Conservation (phyloP, 768 basidiomycete genomes). For the Amanita inopinata region DNA sequence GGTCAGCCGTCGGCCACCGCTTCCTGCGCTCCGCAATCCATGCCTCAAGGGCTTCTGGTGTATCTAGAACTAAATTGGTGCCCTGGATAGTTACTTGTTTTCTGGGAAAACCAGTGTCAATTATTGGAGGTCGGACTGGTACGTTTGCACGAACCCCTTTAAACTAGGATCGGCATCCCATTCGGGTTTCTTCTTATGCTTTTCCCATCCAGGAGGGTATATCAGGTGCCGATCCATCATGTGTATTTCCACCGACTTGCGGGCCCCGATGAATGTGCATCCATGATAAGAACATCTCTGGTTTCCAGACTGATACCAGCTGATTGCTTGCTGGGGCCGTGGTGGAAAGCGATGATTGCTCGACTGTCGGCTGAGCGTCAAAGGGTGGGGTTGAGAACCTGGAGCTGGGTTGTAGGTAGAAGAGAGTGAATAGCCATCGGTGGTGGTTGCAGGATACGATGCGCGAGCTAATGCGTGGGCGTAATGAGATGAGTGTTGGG, state of each 20-base stretch:
- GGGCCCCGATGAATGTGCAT: conserved; percentile 64
- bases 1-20: conserved; percentile 67
- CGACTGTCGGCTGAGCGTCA: no score
- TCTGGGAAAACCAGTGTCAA: conserved; percentile 24
- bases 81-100: conserved; percentile 72
- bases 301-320: conserved; percentile 60
- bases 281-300: conserved; percentile 47
- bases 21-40: conserved; percentile 89
- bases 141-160: conserved; percentile 45
- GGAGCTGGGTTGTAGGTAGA: conserved; percentile 1
- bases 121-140: conserved; percentile 1
- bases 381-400: neutral
- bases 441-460: conserved; percentile 12
- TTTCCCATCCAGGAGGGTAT: conserved; percentile 66
- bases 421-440: conserved; percentile 19
- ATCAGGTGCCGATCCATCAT: conserved; percentile 90
- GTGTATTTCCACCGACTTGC: conserved; percentile 65
- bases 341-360: no score
- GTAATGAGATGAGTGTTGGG: conserved; percentile 39
- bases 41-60: conserved; percentile 68
- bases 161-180: conserved; percentile 82
- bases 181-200: conserved; percentile 36
- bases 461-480: conserved; percentile 41
- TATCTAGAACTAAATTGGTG: conserved; percentile 66
- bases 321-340: no score